Conservation (phyloP, 1,284 basidiomycete species). For the Leccinum angustisporum region DNA sequence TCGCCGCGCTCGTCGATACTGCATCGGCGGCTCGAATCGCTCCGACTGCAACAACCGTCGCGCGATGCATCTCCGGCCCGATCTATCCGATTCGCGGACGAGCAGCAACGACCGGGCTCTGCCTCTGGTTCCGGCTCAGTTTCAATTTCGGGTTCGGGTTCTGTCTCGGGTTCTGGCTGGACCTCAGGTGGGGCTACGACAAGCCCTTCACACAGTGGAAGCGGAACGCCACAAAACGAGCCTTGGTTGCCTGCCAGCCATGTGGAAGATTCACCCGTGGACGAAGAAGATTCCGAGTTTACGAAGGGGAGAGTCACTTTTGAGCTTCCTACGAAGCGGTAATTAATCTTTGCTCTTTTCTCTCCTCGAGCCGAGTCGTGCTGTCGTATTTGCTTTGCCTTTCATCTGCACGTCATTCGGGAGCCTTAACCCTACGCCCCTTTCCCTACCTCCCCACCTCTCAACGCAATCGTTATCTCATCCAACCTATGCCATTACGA, state of each 20-base stretch:
- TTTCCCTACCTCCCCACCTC: not conserved
- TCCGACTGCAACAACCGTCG: slow-evolving; percentile 15
- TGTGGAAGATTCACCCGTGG: slow-evolving; percentile 5
- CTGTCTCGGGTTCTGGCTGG: not conserved
- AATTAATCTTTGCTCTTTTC: not conserved
- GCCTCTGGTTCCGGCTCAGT: not conserved
- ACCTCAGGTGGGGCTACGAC: not conserved
- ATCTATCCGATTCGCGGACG: slow-evolving; percentile 34
- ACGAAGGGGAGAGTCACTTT: slow-evolving; percentile 20
- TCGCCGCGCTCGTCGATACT: slow-evolving; percentile 27
- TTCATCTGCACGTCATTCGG: not conserved
- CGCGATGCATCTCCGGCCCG: slow-evolving; percentile 33
- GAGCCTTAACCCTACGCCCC: not conserved
- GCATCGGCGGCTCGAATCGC: slow-evolving; percentile 34
- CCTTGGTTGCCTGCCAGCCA: slow-evolving; percentile 11
- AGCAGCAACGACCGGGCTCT: slow-evolving; percentile 18
- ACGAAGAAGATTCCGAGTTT: slow-evolving; percentile 19
- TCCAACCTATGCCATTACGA: not conserved
- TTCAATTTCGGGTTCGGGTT: not conserved
- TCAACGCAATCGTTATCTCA: not conserved
- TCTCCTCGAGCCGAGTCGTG: not conserved
- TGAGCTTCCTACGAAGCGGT: slow-evolving; percentile 15
- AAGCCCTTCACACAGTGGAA: slow-evolving; percentile 19
- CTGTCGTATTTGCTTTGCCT: not conserved
- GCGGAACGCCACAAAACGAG: slow-evolving; percentile 17